These are phyloP conservation scores for Cyberlindnera xylosilytica DNA, from an alignment of 805 yeast genomes.

Conservation along the genomic window DNA sequence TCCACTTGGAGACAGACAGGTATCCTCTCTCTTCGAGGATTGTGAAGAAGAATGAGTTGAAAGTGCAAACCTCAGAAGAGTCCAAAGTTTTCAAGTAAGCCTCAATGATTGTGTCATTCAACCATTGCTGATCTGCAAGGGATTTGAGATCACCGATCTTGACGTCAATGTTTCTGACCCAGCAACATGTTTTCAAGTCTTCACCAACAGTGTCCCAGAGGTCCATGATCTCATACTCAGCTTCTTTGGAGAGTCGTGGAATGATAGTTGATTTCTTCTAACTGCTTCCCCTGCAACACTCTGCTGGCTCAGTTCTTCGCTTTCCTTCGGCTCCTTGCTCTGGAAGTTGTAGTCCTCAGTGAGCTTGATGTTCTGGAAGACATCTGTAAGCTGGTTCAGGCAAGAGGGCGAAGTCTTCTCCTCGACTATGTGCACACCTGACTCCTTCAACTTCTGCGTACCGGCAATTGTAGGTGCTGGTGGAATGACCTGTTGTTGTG, in stretches of 20 bases:
- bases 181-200: slow-evolving; percentile 27
- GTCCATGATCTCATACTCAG: slow-evolving; percentile 24
- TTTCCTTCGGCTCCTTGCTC: slow-evolving; percentile 41
- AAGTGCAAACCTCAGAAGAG: slow-evolving; percentile 49
- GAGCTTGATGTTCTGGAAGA: too few relatives aligned
- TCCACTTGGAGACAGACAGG: slow-evolving; percentile 79
- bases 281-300: slow-evolving; percentile 34
- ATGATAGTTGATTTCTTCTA: slow-evolving; percentile 23
- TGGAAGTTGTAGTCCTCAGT: slow-evolving; percentile 39
- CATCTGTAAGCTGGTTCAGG: too few relatives aligned
- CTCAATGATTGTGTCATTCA: slow-evolving; percentile 89
- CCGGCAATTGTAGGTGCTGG: too few relatives aligned
- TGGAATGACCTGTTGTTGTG: too few relatives aligned
- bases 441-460: too few relatives aligned
- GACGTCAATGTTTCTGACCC: slow-evolving; percentile 52
- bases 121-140: slow-evolving; percentile 70
- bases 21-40: slow-evolving; percentile 72
- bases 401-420: too few relatives aligned
- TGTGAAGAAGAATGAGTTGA: slow-evolving; percentile 87
- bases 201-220: slow-evolving; percentile 27
- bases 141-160: slow-evolving; percentile 67
- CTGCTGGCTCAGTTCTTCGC: slow-evolving; percentile 35
- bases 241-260: slow-evolving; percentile 24
- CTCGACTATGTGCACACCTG: too few relatives aligned
- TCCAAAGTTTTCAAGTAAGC: slow-evolving; percentile 53